phyloP scores from a whole-genome alignment of 257 asterid genomes.

The Solanum clarkiae region DNA sequence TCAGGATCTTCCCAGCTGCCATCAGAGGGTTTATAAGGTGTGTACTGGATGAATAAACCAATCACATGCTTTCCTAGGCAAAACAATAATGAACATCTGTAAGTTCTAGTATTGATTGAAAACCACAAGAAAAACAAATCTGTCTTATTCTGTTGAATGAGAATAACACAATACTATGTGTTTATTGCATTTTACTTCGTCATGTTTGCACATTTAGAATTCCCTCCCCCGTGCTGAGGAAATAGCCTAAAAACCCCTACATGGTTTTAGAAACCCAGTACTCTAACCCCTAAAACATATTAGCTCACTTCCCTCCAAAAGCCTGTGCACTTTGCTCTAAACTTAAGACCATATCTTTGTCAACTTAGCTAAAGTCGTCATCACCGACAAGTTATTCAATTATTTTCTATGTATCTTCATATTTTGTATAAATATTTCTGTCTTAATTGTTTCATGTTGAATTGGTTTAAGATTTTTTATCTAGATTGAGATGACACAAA shows the following conservation, averaged over 20 bases:
- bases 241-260: not conserved
- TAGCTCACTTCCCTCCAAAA: not conserved
- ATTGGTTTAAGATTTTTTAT: not conserved
- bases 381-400: not conserved
- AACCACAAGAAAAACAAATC: not conserved
- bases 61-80: conserved; percentile 75
- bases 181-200: not conserved
- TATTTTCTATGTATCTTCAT: not conserved
- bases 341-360: not conserved
- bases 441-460: not conserved
- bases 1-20: conserved; percentile 93
- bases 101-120: not conserved
- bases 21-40: conserved; percentile 76
- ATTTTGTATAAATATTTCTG: not conserved
- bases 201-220: not conserved
- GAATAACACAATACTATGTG: not conserved
- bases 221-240: not conserved
- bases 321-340: not conserved
- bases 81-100: not conserved
- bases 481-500: not conserved
- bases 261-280: not conserved
- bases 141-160: not conserved
- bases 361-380: not conserved
- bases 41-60: conserved; percentile 86
- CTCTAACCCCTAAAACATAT: not conserved